Base-by-base conservation (phyloP, 2,329 filamentous ascomycete genomes). In the Microcyclosporella mali region DNA sequence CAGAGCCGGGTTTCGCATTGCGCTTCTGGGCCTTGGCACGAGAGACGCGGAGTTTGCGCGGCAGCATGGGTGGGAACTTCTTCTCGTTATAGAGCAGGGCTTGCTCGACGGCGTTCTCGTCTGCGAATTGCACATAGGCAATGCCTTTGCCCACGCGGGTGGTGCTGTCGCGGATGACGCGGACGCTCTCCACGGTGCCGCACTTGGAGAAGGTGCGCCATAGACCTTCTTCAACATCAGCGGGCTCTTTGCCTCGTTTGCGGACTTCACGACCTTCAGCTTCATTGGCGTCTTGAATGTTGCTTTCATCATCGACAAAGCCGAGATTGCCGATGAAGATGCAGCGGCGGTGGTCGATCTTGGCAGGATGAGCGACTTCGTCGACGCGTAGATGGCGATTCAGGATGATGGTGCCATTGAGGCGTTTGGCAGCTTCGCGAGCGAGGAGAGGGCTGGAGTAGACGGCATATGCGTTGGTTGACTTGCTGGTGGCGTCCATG, bases 141-240 rank as follows among this genome's bases (percentile, higher is more conserved):
- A 98, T 88, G 3, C 92, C 92, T 64, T 98, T 98, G 58, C 92
- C 88, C 21, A 98, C 87, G 37, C 94, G 80, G 6, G 94, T 98
- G 54, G 85, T 84, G 50, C 85, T 74, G 60, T 98, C 92, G 42
- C 92, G 81, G 38, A 95, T 79, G 15, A 98, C 88, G 27, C 92
- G 85, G 28, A 98, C 94, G 60, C 83, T 94, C 67, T 98, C 90
- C 10, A 98, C 85, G 51, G 78, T 85, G 53, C 90, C 89, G 48
- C 77, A 82, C 62, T 84, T 79, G 47, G 74, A 70, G 59, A 94
- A 94, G 15, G 84, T 82, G 34, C 81, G 77, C 88, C 88, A 95
- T 2, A 95, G 75, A 4, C 92, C 92, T 69, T 98, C 92, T 65
- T 97, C 90, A 9, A 94, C 73, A 65, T 97, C 90, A 29, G 85